Conservation (phyloP, 768 basidiomycete genomes). For the Rhodotorula diobovata region DNA sequence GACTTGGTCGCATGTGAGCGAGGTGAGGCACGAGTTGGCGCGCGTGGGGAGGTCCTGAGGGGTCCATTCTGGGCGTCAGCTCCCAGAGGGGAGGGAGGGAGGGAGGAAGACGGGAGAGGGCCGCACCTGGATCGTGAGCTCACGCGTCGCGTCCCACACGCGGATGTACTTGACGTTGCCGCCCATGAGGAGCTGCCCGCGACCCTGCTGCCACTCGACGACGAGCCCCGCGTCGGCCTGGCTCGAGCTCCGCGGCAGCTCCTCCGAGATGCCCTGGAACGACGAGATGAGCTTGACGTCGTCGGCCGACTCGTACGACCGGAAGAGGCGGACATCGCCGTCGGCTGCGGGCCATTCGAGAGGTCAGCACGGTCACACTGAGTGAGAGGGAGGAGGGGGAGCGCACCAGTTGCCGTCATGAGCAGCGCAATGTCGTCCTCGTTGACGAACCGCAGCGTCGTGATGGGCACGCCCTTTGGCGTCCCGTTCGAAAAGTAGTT, state of each 20-base stretch:
- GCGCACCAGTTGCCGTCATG: conserved; percentile 74
- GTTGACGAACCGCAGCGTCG: conserved; percentile 85
- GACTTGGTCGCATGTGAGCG: conserved; percentile 71
- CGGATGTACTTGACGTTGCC: conserved; percentile 85
- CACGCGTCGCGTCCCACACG: conserved; percentile 92
- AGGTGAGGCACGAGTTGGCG: conserved; percentile 81
- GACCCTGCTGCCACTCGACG: conserved; percentile 86
- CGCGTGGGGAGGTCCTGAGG: conserved; percentile 79
- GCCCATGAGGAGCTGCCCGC: conserved; percentile 78
- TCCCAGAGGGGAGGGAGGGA: no score
- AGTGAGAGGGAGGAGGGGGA: neutral
- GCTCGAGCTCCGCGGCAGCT: conserved; percentile 56
- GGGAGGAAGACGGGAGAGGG: conserved; percentile 19
- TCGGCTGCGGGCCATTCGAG: conserved; percentile 59
- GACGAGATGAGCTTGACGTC: conserved; percentile 87
- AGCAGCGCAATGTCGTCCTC: conserved; percentile 90
- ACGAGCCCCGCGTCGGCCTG: conserved; percentile 78
- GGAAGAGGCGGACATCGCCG: conserved; percentile 82
- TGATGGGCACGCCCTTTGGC: conserved; percentile 60
- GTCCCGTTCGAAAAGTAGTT: conserved; percentile 87
- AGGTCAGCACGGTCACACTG: neutral
- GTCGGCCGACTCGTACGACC: conserved; percentile 76
- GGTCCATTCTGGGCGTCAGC: no score
- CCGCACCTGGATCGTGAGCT: conserved; percentile 68
- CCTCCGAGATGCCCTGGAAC: conserved; percentile 79